Evolutionary conservation across 768 basidiomycete species (phyloP).

Genomic region (Agrocybe chaxingu): DNA sequence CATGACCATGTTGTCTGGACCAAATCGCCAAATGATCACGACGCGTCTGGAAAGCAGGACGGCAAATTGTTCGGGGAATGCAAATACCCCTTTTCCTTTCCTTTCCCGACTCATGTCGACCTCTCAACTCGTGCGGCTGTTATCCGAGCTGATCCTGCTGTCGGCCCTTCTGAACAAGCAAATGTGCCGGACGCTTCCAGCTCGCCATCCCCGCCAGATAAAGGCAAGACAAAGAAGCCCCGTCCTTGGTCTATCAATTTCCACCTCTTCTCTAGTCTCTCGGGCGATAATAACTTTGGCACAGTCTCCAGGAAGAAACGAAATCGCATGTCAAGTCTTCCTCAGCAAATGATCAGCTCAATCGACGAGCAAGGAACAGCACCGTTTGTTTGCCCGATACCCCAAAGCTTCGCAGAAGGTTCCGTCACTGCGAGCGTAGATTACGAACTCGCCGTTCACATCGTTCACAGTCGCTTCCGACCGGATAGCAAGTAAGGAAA

Average conservation of each 20-base stretch:
- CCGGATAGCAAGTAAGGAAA: constrained; percentile 1
- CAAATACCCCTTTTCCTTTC: constrained; percentile 6
- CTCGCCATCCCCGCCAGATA: too few relatives aligned
- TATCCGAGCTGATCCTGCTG: too few relatives aligned
- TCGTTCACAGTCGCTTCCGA: constrained; percentile 1
- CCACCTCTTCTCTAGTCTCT: neutral
- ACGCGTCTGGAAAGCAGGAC: neutral
- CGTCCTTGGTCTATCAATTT: neutral
- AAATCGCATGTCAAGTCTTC: neutral
- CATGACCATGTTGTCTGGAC: neutral
- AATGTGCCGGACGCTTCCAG: neutral
- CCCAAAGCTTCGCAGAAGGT: constrained; percentile 1
- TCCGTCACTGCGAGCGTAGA: neutral
- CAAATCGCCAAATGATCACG: neutral
- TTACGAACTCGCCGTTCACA: constrained; percentile 2
- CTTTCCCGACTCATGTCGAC: constrained; percentile 8
- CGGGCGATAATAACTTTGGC: neutral
- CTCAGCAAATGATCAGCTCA: neutral
- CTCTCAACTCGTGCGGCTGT: constrained; percentile 1
- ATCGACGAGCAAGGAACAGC: neutral
- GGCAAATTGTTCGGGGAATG: constrained; percentile 7
- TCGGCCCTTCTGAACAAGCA: neutral
- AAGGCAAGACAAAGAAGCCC: too few relatives aligned
- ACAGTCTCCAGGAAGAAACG: neutral
- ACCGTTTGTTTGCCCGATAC: neutral